These are phyloP conservation scores for Eruca vesicaria DNA, from an alignment of 441 rosid genomes.

Conservation along the genomic window DNA sequence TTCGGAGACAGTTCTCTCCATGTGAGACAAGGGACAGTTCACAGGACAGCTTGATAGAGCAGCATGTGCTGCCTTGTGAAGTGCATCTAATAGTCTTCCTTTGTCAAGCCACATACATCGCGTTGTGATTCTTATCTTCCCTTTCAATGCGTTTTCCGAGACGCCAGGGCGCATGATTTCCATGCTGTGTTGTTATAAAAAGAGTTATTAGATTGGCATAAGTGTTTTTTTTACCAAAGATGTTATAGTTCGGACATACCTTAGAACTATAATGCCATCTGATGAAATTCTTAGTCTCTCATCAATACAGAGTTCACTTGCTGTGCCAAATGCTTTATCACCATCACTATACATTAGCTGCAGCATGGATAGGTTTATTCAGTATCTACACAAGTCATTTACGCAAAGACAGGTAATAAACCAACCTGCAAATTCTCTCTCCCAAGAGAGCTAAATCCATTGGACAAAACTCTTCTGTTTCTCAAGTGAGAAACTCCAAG, in stretches of 20 bases:
- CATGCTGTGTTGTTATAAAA: slow-evolving; percentile 67
- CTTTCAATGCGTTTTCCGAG: slow-evolving; percentile 61
- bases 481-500: slow-evolving; percentile 98
- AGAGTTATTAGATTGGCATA: background rate
- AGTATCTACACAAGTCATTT: slow-evolving; percentile 25
- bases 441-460: slow-evolving; percentile 90
- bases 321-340: slow-evolving; percentile 95
- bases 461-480: slow-evolving; percentile 90
- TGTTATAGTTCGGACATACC: slow-evolving; percentile 45
- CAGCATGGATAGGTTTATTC: slow-evolving; percentile 33
- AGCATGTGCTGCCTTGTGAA: slow-evolving; percentile 91
- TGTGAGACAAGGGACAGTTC: slow-evolving; percentile 79
- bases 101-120: slow-evolving; percentile 98
- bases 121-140: slow-evolving; percentile 90
- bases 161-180: slow-evolving; percentile 76
- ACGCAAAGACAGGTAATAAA: background rate
- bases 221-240: background rate
- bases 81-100: slow-evolving; percentile 90
- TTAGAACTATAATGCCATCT: slow-evolving; percentile 90
- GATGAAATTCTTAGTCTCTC: slow-evolving; percentile 92
- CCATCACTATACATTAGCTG: slow-evolving; percentile 99
- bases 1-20: slow-evolving; percentile 87
- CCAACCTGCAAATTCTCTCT: slow-evolving; percentile 91
- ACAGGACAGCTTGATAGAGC: slow-evolving; percentile 90
- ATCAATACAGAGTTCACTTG: slow-evolving; percentile 86